These are phyloP conservation scores for Vicia faba DNA, from an alignment of 306 rosid species.

Conservation along the genomic window DNA sequence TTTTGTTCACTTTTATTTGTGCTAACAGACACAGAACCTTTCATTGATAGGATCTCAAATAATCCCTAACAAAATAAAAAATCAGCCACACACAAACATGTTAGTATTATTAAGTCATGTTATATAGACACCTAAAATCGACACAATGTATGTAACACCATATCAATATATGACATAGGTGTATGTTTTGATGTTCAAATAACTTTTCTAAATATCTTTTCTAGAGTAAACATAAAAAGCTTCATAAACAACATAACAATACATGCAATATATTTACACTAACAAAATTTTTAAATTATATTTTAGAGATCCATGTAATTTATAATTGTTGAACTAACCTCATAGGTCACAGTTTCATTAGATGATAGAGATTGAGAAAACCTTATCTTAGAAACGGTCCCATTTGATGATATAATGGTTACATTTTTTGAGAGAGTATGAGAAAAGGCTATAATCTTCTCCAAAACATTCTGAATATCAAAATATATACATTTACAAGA, in stretches of 20 bases:
- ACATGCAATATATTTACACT: too few species aligned
- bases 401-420: neutral
- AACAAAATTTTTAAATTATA: too few species aligned
- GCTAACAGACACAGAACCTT: conserved; percentile 64
- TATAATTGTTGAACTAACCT: neutral
- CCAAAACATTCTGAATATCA: neutral
- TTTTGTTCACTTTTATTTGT: conserved; percentile 33
- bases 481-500: neutral
- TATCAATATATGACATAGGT: too few species aligned
- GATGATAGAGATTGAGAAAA: neutral
- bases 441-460: neutral
- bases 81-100: too few species aligned
- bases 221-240: neutral
- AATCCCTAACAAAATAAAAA: conserved; percentile 60
- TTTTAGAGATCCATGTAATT: too few species aligned
- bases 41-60: conserved; percentile 70
- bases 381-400: neutral
- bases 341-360: neutral
- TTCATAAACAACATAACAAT: too few species aligned
- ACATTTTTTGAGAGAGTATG: neutral
- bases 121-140: neutral
- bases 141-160: too few species aligned
- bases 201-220: too few species aligned
- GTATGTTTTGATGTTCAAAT: neutral
- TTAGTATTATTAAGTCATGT: too few species aligned